Conservation (phyloP, 75 land plant species). For the Cryptomeria japonica region DNA sequence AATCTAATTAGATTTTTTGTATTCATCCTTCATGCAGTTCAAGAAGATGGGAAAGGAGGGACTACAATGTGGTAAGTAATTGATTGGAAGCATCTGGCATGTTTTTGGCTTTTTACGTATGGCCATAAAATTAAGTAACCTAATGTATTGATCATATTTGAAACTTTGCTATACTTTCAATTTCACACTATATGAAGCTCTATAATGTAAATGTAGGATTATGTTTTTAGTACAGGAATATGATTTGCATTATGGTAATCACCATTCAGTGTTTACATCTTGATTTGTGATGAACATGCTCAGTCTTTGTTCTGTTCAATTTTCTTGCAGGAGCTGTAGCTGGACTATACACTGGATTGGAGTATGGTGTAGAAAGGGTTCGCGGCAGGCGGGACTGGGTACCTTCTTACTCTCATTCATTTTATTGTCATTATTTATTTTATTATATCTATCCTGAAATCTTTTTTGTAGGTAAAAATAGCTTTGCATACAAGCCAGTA, state of each 20-base stretch:
- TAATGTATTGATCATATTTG: background rate
- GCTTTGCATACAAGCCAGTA: background rate
- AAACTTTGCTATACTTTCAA: background rate
- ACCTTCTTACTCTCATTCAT: conserved; percentile 12
- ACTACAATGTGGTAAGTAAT: background rate
- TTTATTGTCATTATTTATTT: background rate
- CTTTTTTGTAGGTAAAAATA: background rate
- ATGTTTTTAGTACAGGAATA: background rate
- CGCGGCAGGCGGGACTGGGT: conserved; percentile 95
- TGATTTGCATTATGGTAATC: background rate
- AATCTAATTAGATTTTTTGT: background rate
- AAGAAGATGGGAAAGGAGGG: conserved; percentile 8
- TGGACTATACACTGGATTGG: conserved; percentile 86
- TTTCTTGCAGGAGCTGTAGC: conserved; percentile 65
- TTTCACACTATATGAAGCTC: background rate
- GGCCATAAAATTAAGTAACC: background rate
- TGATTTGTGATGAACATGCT: background rate
- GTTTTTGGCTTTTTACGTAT: background rate
- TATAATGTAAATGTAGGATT: background rate
- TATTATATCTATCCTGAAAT: background rate
- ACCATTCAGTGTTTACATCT: background rate
- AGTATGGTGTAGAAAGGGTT: conserved; percentile 74
- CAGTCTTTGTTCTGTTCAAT: background rate
- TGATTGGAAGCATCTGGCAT: background rate
- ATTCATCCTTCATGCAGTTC: background rate